Base-by-base conservation (phyloP, 2,329 filamentous ascomycete species). In the Arthrobotrys conoides region DNA sequence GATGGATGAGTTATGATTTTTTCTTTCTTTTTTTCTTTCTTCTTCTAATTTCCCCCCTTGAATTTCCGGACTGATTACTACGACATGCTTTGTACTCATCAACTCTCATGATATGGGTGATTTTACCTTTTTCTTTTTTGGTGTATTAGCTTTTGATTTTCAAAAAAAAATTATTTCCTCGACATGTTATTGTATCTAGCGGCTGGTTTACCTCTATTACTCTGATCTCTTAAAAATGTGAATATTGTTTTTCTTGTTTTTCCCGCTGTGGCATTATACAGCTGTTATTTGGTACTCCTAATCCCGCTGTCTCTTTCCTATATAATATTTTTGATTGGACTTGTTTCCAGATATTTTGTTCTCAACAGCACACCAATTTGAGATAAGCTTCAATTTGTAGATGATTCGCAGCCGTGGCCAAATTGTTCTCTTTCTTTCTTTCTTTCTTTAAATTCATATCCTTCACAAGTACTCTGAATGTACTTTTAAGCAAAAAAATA, bases 111-210 rank as follows among this genome's bases (percentile, higher is more conserved):
- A 24, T 44, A 12, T 38, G 53, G 20, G 57, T 44, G 36, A 20
- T 67, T 53, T 18, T 36, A 4, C 1, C 20, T 57, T 12, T 10
- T 46, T 5, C 18, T 18, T 46, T 38, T 46, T 46, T 59, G 14
- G 12, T 61, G 16, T 49, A 48, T 22, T 18, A 41, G 33, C 36
- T 18, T 61, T 61, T 44, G 10, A 27, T 36, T 41, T 18, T 18
- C 6, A 30, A 30, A 30, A 30, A 30, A 61, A 46, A 75, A 27
- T 53, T 55, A 64, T 67, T 61, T 69, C 55, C 46, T 69, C 59
- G 46, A 20, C 51, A 36, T 69, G 41, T 68, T 27, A 24, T 38
- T 76, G 71, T 77, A 71, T 77, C 73, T 77, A 77, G 73, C 73
- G 73, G 67, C 73, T 68, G 51, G 59, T 61, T 77, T 67, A 57